Conservation (phyloP, 192 early-diverging fungal species). For the Irineochytrium annulatum region DNA sequence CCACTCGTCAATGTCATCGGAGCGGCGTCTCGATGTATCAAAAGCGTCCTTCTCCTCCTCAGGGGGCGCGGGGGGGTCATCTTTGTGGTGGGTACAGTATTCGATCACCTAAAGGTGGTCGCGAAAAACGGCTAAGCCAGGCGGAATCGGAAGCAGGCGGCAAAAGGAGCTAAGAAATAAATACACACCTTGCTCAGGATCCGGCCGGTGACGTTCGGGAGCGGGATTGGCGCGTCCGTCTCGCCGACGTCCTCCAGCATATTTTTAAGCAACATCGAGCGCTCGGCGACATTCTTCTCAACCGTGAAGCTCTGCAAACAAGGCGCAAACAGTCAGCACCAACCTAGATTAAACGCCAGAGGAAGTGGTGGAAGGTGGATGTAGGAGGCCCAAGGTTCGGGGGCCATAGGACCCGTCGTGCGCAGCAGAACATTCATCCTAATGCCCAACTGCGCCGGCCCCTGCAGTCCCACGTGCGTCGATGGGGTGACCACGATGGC, state of each 20-base stretch:
- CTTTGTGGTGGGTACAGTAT: conserved; percentile 53
- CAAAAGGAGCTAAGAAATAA: neutral
- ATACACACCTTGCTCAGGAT: conserved; percentile 39
- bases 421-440: too few species aligned
- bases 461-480: too few species aligned
- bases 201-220: conserved; percentile 49
- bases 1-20: conserved; percentile 57
- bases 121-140: neutral
- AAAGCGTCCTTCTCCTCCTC: conserved; percentile 41
- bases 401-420: too few species aligned
- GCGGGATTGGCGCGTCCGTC: conserved; percentile 49
- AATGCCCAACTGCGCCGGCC: too few species aligned
- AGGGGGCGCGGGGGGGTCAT: conserved; percentile 38
- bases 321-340: too few species aligned
- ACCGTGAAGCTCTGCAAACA: conserved; percentile 51
- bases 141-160: neutral
- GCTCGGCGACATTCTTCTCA: conserved; percentile 61
- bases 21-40: conserved; percentile 18
- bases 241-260: conserved; percentile 79
- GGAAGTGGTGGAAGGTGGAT: too few species aligned
- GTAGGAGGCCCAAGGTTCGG: too few species aligned
- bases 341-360: too few species aligned
- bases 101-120: conserved; percentile 37
- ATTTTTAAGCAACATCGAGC: conserved; percentile 68
- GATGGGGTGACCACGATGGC: too few species aligned